Evolutionary conservation across 2,329 filamentous ascomycete species (phyloP), one percentile per base, ranked within the genome.

Genomic region (Gyromitra esculenta): DNA sequence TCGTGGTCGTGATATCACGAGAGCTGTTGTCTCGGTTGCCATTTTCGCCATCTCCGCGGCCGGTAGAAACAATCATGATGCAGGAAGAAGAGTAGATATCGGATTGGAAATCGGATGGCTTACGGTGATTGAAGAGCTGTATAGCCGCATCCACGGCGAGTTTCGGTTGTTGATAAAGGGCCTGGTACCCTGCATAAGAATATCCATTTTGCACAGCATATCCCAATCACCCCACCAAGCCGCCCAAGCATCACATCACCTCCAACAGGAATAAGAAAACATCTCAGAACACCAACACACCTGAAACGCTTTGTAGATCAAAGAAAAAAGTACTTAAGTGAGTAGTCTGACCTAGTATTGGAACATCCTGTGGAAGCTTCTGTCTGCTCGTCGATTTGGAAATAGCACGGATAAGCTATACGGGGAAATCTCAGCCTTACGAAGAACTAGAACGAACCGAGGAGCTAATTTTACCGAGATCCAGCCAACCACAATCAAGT

Each of bases 141-240:
- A 37, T 35, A 59, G 31, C 56, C 31, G 50, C 54, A 67, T 41
- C 21, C 18, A 39, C 48, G 41, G 52, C 48, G 37, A 48, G 63
- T 60, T 69, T 71, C 37, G 45, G 57, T 63, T 63, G 31, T 60
- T 62, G 59, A 75, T 71, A 75, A 74, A 75, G 65, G 50, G 59
- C 45, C 63, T 59, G 35, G 39, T 21, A 25, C 50, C 50, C 65
- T 70, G 59, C 64, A 69, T 63, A 59, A 41, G 21, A 62, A 25
- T 39, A 66, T 37, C 48, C 21, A 52, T 18, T 18, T 18, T 52
- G 57, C 45, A 25, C 48, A 41, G 21, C 67, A 71, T 54, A 48
- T 21, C 50, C 68, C 39, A 37, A 60, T 41, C 37, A 60, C 57
- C 57, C 37, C 37, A 60, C 57, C 57, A 43, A 21, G n/a, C 57